These are phyloP conservation scores for Cercospora sesami DNA, from an alignment of 2,329 filamentous ascomycete species.

Conservation along the genomic window DNA sequence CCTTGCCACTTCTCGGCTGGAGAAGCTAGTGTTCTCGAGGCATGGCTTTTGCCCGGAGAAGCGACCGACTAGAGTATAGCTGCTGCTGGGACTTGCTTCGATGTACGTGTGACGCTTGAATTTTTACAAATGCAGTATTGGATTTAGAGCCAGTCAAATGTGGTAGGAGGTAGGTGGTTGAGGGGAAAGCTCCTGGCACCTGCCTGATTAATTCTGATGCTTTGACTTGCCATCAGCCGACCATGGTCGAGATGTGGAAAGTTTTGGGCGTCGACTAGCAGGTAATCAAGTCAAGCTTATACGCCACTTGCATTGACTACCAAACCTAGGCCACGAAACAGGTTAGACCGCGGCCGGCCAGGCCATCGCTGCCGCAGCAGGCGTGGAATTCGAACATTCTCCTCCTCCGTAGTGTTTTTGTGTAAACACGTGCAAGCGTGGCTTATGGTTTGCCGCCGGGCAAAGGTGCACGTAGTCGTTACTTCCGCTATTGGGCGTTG, in stretches of 20 bases:
- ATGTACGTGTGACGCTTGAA: too few relatives aligned
- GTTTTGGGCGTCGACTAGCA: neutral
- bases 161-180: neutral
- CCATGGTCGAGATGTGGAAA: neutral
- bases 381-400: neutral
- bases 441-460: neutral
- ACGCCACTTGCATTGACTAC: neutral
- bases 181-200: neutral
- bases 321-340: neutral
- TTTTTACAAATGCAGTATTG: too few relatives aligned
- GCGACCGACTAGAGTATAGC: too few relatives aligned
- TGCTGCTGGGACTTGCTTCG: too few relatives aligned
- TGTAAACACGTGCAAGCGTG: neutral
- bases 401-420: neutral
- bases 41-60: too few relatives aligned
- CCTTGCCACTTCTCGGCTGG: neutral
- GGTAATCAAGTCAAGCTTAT: neutral
- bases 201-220: neutral
- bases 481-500: neutral
- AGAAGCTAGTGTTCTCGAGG: neutral
- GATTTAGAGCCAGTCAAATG: too few relatives aligned
- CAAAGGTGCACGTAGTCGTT: neutral
- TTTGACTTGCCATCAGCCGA: neutral
- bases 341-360: neutral
- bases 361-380: neutral